Conservation (phyloP, 306 rosid genomes). For the Cicer bijugum region DNA sequence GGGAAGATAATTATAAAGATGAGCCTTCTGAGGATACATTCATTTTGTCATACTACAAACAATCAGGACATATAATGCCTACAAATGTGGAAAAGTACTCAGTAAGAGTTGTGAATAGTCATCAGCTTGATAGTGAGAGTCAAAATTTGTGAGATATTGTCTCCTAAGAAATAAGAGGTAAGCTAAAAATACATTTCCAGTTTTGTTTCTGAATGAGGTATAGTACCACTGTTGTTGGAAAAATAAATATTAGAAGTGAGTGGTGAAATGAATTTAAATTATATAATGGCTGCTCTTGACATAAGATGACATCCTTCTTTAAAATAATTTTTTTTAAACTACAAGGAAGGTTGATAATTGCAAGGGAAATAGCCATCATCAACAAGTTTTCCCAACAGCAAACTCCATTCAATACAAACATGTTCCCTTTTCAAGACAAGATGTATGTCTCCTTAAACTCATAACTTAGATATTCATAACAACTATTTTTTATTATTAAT, state of each 20-base stretch:
- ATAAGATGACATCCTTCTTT: neutral
- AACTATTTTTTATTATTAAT: neutral
- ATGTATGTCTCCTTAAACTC: neutral
- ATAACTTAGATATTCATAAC: neutral
- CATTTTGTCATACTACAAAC: constrained; percentile 4
- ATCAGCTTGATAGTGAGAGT: neutral
- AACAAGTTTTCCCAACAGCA: neutral
- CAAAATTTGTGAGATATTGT: neutral
- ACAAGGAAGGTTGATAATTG: neutral
- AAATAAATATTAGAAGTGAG: neutral
- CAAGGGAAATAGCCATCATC: neutral
- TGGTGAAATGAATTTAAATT: neutral
- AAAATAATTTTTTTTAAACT: neutral
- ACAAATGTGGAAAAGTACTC: constrained; percentile 19
- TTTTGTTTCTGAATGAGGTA: neutral
- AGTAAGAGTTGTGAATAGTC: neutral
- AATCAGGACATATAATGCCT: neutral
- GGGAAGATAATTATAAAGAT: neutral
- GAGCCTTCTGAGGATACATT: neutral
- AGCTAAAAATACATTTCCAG: constrained; percentile 1
- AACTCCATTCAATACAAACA: neutral
- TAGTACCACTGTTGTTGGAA: neutral
- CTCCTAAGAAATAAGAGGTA: neutral
- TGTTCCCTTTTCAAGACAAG: neutral
- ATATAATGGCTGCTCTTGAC: neutral